Evolutionary conservation across 2,329 filamentous ascomycete species (phyloP).

Genomic region (Ascocoryne sarcoides): DNA sequence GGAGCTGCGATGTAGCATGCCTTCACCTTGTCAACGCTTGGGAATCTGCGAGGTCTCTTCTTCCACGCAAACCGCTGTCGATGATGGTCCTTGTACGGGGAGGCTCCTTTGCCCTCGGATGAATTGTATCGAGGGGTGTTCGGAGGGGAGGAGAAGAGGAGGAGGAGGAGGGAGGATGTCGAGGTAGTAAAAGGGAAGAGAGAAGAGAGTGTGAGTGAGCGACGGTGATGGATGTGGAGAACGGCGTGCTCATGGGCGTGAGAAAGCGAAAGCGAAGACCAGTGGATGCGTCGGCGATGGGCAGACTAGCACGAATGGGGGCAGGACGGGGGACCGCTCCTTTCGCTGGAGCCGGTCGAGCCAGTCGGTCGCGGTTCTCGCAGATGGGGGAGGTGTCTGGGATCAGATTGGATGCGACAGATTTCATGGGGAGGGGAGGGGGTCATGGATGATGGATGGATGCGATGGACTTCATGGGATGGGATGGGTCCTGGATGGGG

Average conservation of each 20-base stretch:
- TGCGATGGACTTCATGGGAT: no score
- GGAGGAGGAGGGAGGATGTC: constrained; percentile 9
- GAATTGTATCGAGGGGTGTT: constrained; percentile 12
- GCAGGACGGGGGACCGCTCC: no score
- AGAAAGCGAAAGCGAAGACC: not conserved
- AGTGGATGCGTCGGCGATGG: no score
- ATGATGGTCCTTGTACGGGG: constrained; percentile 10
- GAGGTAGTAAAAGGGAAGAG: constrained; percentile 4
- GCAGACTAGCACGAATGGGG: no score
- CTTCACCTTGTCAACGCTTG: constrained; percentile 3
- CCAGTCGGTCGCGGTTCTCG: no score
- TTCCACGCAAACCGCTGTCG: constrained; percentile 20
- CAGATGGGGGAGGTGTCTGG: no score
- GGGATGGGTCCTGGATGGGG: no score
- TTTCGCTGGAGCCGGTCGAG: no score
- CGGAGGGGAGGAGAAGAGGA: constrained; percentile 12
- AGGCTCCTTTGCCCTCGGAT: constrained; percentile 15
- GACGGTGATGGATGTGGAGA: not conserved
- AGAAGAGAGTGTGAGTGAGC: not conserved
- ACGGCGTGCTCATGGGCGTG: not conserved
- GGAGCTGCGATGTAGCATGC: constrained; percentile 16
- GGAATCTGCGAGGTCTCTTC: no score
- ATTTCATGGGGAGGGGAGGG: no score
- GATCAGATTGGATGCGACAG: no score
- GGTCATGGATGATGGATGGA: no score